Evolutionary conservation across 345 rosid species (phyloP).

Genomic region (Salix dunnii): DNA sequence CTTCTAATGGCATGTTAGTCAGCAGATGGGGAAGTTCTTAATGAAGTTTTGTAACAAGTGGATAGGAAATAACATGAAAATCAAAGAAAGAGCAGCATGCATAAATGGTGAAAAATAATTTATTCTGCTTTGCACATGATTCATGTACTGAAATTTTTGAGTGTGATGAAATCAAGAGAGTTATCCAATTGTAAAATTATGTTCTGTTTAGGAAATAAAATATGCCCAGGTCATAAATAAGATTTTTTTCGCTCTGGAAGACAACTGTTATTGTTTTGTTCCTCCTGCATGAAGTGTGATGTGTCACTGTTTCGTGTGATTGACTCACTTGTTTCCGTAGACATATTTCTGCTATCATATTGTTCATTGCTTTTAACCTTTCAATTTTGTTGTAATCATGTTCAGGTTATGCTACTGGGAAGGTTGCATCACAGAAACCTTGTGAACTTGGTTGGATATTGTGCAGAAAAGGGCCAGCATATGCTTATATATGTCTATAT

Average conservation of each 20-base stretch:
- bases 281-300: too few species aligned
- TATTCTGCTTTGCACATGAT: neutral
- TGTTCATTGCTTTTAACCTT: slow-evolving; percentile 1
- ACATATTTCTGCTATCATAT: neutral
- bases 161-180: neutral
- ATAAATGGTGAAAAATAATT: neutral
- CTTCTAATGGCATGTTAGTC: neutral
- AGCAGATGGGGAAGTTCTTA: neutral
- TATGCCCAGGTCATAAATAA: neutral
- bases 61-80: neutral
- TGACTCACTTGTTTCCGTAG: neutral
- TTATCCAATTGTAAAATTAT: neutral
- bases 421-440: slow-evolving; percentile 96
- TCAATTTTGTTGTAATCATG: neutral
- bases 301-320: neutral
- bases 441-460: slow-evolving; percentile 92
- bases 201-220: neutral
- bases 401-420: slow-evolving; percentile 89
- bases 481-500: slow-evolving; percentile 94
- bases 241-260: neutral
- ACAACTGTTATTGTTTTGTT: neutral
- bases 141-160: neutral
- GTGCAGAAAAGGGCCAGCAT: slow-evolving; percentile 92
- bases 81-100: neutral
- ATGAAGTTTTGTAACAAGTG: neutral